phyloP scores from a whole-genome alignment of 345 rosid species.

The Nasturtium officinale region DNA sequence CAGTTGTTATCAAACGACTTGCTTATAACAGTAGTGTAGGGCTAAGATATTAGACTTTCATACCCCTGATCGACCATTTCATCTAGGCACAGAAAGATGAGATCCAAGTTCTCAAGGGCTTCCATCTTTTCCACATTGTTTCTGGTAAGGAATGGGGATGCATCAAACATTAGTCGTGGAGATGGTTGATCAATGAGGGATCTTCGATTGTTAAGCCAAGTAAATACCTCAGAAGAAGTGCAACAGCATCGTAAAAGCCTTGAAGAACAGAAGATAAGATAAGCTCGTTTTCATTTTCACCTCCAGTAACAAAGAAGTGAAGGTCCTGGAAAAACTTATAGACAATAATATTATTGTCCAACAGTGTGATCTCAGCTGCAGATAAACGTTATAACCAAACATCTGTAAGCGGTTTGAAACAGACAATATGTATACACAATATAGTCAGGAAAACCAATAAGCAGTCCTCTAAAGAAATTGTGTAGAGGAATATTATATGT shows the following conservation, averaged over 20 bases:
- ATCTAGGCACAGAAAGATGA: constrained; percentile 80
- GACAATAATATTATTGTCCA: constrained; percentile 68
- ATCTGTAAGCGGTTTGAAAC: constrained; percentile 4
- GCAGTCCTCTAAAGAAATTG: not conserved
- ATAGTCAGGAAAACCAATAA: not conserved
- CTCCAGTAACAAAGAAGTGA: constrained; percentile 90
- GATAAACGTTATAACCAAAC: constrained; percentile 29
- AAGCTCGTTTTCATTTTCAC: constrained; percentile 85
- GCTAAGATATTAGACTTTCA: constrained; percentile 15
- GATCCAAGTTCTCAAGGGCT: constrained; percentile 89
- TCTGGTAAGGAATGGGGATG: constrained; percentile 45
- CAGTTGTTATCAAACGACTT: not conserved
- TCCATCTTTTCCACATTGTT: constrained; percentile 82
- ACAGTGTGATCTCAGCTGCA: constrained; percentile 83
- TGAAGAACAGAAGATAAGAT: constrained; percentile 76
- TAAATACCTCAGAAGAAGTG: constrained; percentile 77
- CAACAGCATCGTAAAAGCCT: constrained; percentile 79
- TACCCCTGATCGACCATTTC: constrained; percentile 97
- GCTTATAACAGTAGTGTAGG: not conserved
- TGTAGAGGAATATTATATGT: not conserved
- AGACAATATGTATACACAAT: not conserved
- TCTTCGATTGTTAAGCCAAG: not conserved
- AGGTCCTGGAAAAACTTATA: constrained; percentile 87
- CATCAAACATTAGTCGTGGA: constrained; percentile 6
- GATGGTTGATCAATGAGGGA: constrained; percentile 3